These are phyloP conservation scores for Sugiyamaella boreocaroliniensis DNA, from an alignment of 805 yeast species.

Conservation along the genomic window DNA sequence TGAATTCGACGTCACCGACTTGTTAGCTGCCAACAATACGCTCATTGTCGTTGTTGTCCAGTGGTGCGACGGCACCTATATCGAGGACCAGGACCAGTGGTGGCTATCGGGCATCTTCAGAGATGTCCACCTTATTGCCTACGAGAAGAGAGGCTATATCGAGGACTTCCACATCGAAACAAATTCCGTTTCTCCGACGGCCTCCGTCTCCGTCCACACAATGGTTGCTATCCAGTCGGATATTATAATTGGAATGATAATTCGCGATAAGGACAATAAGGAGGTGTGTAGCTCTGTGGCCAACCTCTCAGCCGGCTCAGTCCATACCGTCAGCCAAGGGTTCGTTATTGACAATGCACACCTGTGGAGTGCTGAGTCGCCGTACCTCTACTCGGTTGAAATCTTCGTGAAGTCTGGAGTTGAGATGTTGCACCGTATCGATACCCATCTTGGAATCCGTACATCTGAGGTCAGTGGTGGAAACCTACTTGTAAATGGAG, in stretches of 20 bases:
- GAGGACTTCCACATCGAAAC: conserved; percentile 29
- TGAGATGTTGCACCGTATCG: conserved; percentile 13
- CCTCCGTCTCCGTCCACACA: conserved; percentile 7
- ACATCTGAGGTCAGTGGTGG: conserved; percentile 27
- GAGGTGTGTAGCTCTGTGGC: neutral
- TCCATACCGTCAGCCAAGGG: neutral
- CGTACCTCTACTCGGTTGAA: conserved; percentile 26
- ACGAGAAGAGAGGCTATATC: conserved; percentile 25
- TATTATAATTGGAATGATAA: neutral
- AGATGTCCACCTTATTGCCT: conserved; percentile 31
- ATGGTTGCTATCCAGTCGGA: neutral
- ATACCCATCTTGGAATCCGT: conserved; percentile 29
- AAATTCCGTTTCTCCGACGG: conserved; percentile 8
- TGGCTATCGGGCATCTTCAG: conserved; percentile 37
- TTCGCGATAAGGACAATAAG: neutral
- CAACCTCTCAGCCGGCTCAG: neutral
- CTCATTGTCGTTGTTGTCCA: conserved; percentile 30
- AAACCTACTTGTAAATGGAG: conserved; percentile 29
- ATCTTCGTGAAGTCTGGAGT: conserved; percentile 15
- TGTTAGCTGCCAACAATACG: conserved; percentile 9
- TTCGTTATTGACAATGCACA: conserved; percentile 19
- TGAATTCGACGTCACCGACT: conserved; percentile 28
- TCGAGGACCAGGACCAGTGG: conserved; percentile 38
- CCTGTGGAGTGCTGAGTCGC: conserved; percentile 34
- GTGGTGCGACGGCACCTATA: conserved; percentile 31